A percentile compares a stretch with the other conserved stretches of the same genome.
phyloP scores from a whole-genome alignment of 768 basidiomycete genomes.

The Termitomyces sp. region DNA sequence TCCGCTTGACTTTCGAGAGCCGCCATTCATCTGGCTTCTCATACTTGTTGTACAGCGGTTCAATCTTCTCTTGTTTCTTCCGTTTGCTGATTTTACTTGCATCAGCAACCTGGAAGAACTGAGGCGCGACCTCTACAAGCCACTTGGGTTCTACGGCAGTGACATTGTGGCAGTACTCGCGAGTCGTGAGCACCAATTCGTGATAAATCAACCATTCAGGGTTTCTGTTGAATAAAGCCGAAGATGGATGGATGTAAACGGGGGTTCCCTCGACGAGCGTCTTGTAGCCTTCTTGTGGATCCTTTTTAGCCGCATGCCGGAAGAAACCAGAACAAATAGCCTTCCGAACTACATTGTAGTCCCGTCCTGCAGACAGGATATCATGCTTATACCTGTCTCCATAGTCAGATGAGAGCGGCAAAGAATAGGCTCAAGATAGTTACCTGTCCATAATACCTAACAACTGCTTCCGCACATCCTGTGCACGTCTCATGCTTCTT shows the following conservation, averaged over 20 bases:
- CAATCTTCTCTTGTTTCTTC: slow-evolving; percentile 95
- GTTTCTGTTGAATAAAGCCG: slow-evolving; percentile 92
- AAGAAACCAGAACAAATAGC: slow-evolving; percentile 98
- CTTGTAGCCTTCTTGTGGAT: slow-evolving; percentile 97
- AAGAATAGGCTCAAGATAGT: slow-evolving; percentile 16
- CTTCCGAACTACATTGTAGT: slow-evolving; percentile 89
- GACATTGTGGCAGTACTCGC: slow-evolving; percentile 90
- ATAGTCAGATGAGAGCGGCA: slow-evolving; percentile 6
- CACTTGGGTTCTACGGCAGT: slow-evolving; percentile 97
- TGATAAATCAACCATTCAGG: slow-evolving; percentile 98
- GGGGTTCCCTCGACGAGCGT: slow-evolving; percentile 97
- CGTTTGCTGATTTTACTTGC: slow-evolving; percentile 96
- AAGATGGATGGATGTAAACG: slow-evolving; percentile 97
- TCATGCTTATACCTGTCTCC: slow-evolving; percentile 87
- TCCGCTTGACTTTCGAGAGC: slow-evolving; percentile 86
- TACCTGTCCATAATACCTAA: slow-evolving; percentile 98
- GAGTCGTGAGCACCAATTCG: slow-evolving; percentile 93
- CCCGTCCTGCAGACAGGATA: slow-evolving; percentile 84
- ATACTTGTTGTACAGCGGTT: slow-evolving; percentile 92
- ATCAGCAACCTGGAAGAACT: slow-evolving; percentile 98
- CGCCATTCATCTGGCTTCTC: slow-evolving; percentile 96
- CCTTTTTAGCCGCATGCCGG: slow-evolving; percentile 98
- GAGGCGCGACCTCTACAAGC: slow-evolving; percentile 96
- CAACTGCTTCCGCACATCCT: slow-evolving; percentile 96
- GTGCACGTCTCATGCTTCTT: slow-evolving; percentile 92